phyloP scores from a whole-genome alignment of 139 green algal genomes.

The Chlorella ohadii region DNA sequence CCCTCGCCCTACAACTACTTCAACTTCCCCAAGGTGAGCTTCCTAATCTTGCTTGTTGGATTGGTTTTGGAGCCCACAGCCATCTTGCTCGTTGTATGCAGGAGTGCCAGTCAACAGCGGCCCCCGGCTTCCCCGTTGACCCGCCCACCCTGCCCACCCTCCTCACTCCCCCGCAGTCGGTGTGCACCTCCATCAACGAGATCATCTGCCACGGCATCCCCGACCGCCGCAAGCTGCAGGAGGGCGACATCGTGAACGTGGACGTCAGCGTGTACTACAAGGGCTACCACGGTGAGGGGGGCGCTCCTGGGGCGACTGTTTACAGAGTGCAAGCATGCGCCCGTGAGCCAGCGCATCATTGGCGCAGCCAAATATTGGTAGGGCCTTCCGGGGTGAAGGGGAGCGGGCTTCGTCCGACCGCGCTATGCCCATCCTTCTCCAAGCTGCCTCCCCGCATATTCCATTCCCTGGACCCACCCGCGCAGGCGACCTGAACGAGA shows the following conservation, averaged over 20 bases:
- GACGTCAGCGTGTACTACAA: slow-evolving; percentile 92
- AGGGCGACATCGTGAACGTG: slow-evolving; percentile 98
- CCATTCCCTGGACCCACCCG: neutral
- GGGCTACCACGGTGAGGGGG: slow-evolving; percentile 78
- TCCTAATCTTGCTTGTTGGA: too few species aligned
- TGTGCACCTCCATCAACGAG: slow-evolving; percentile 98
- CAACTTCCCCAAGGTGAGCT: slow-evolving; percentile 86
- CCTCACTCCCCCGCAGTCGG: slow-evolving; percentile 37
- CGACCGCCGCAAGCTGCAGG: slow-evolving; percentile 86
- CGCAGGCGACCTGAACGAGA: slow-evolving; percentile 96
- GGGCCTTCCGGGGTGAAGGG: too few species aligned
- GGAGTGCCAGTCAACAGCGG: too few species aligned
- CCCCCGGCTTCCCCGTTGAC: neutral
- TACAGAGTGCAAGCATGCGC: too few species aligned
- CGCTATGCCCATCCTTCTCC: too few species aligned
- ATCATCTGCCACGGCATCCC: slow-evolving; percentile 99
- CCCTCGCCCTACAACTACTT: slow-evolving; percentile 94
- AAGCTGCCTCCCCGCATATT: neutral
- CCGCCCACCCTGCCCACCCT: neutral
- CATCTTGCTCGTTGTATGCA: too few species aligned
- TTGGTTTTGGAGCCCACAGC: too few species aligned
- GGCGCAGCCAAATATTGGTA: too few species aligned
- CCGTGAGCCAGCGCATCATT: too few species aligned
- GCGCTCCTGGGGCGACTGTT: too few species aligned
- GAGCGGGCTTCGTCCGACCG: too few species aligned